Evolutionary conservation across 2,329 filamentous ascomycete species (phyloP).

Genomic region (Hortaea sp.): DNA sequence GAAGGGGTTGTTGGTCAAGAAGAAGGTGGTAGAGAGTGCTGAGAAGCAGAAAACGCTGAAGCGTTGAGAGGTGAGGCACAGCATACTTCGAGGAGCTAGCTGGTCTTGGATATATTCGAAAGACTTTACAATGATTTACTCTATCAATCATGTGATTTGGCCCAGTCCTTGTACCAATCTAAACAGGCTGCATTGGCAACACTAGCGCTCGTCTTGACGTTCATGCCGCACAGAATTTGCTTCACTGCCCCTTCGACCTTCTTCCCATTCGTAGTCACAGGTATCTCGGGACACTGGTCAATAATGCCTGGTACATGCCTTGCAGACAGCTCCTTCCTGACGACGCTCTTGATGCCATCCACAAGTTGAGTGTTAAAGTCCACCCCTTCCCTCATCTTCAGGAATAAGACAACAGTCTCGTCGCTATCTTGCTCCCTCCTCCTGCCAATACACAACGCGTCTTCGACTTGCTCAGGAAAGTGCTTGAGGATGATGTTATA

Average conservation of each 20-base stretch:
- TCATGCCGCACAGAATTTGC: conserved; percentile 81
- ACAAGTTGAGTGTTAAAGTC: conserved; percentile 52
- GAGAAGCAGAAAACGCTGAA: conserved; percentile 82
- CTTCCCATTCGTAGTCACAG: conserved; percentile 88
- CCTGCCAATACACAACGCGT: conserved; percentile 79
- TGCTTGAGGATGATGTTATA: conserved; percentile 86
- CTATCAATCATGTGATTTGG: conserved; percentile 24
- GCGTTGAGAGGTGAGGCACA: conserved; percentile 28
- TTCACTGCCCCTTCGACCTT: conserved; percentile 97
- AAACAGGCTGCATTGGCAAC: conserved; percentile 87
- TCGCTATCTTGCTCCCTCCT: conserved; percentile 61
- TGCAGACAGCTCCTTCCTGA: conserved; percentile 72
- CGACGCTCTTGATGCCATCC: conserved; percentile 52
- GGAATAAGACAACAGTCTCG: conserved; percentile 79
- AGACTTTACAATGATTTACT: too few species aligned
- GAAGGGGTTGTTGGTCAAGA: conserved; percentile 79
- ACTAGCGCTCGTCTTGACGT: conserved; percentile 80
- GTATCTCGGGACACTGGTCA: conserved; percentile 76
- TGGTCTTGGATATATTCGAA: too few species aligned
- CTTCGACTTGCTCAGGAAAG: conserved; percentile 68
- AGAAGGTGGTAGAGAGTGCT: conserved; percentile 63
- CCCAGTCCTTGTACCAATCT: conserved; percentile 80
- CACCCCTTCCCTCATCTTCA: conserved; percentile 59
- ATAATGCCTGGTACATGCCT: conserved; percentile 81
- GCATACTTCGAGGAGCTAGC: too few species aligned